phyloP scores from a whole-genome alignment of 2,329 filamentous ascomycete genomes.

The Colletotrichum tamarilloi region DNA sequence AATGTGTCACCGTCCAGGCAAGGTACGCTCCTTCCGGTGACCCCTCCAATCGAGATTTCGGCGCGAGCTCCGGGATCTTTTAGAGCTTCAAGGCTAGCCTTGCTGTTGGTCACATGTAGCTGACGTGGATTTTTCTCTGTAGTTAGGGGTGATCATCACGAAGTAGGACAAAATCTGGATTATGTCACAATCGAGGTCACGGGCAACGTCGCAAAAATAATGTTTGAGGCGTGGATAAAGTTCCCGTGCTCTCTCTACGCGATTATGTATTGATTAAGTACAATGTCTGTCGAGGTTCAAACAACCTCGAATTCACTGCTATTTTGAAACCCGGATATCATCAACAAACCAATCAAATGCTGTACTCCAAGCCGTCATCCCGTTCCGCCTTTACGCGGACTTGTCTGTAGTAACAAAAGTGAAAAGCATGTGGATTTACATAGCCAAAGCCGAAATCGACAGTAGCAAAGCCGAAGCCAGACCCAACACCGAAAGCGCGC shows the following conservation, averaged over 20 bases:
- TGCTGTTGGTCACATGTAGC: not conserved
- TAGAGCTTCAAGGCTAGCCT: not conserved
- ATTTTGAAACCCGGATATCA: not conserved
- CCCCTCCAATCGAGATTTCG: not conserved
- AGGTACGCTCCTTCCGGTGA: not conserved
- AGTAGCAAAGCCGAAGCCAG: constrained; percentile 2
- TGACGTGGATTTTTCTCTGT: no score
- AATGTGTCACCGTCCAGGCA: not conserved
- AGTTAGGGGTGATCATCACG: no score
- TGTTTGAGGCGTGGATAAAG: not conserved
- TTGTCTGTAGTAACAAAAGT: no score
- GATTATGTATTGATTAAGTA: not conserved
- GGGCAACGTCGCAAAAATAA: no score
- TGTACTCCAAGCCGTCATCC: not conserved
- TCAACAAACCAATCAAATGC: not conserved
- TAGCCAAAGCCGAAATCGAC: constrained; percentile 1
- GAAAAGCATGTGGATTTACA: not conserved
- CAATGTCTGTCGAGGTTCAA: not conserved
- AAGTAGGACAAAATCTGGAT: no score
- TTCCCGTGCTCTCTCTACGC: not conserved
- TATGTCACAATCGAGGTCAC: no score
- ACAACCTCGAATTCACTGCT: not conserved
- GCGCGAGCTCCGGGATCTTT: not conserved
- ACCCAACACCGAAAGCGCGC: not conserved
- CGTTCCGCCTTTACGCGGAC: no score